Evolutionary conservation across 805 yeast genomes (phyloP).

Genomic region (Starmerella potacharoeniae): DNA sequence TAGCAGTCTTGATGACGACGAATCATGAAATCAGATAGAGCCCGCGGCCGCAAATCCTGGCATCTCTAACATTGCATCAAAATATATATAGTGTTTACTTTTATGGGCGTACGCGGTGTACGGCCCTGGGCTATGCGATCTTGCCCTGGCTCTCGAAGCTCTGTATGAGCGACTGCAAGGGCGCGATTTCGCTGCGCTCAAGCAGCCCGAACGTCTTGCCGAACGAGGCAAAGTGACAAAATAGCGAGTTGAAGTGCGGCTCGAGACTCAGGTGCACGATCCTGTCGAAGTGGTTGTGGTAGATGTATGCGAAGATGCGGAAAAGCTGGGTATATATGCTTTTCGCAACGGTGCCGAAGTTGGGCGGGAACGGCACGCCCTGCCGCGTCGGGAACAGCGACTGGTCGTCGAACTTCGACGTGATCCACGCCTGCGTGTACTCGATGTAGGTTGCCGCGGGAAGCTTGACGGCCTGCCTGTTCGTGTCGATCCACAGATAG

Average conservation of each 20-base stretch:
- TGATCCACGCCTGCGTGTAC: constrained; percentile 81
- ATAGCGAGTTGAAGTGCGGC: constrained; percentile 96
- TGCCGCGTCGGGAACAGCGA: constrained; percentile 81
- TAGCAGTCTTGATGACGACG: background rate
- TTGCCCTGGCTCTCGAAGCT: constrained; percentile 79
- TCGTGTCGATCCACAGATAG: constrained; percentile 78
- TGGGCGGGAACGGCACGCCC: constrained; percentile 81
- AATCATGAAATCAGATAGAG: background rate
- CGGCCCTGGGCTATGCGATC: constrained; percentile 32
- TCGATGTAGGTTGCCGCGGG: constrained; percentile 94
- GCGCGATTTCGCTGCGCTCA: constrained; percentile 69
- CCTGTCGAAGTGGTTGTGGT: constrained; percentile 88
- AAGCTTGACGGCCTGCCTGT: constrained; percentile 67
- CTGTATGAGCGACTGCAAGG: constrained; percentile 65
- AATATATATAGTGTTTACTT: too few relatives aligned
- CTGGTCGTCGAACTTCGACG: constrained; percentile 78
- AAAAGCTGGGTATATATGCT: constrained; percentile 87
- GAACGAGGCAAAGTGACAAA: constrained; percentile 86
- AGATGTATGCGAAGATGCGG: constrained; percentile 88
- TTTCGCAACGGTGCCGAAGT: constrained; percentile 68
- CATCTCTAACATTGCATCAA: background rate
- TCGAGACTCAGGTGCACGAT: constrained; percentile 84
- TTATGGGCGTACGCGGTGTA: too few relatives aligned
- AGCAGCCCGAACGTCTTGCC: constrained; percentile 72
- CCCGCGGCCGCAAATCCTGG: too few relatives aligned